A percentile compares a stretch with the other conserved stretches of the same genome.
Conservation (phyloP, 768 basidiomycete genomes). For the Mycena haematopus region DNA sequence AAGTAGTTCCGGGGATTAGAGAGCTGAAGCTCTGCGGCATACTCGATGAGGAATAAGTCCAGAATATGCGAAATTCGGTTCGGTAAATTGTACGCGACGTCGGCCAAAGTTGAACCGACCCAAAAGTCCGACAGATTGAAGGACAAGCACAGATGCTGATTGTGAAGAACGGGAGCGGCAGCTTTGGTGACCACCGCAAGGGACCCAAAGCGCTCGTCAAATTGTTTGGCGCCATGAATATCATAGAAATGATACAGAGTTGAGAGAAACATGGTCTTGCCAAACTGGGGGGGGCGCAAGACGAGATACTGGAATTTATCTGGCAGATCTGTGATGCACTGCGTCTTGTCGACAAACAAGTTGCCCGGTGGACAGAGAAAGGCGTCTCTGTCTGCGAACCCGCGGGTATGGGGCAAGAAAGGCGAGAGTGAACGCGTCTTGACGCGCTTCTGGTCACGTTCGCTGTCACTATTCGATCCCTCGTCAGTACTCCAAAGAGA, state of each 20-base stretch:
- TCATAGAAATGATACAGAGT: constrained; percentile 6
- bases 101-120: background rate
- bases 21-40: constrained; percentile 13
- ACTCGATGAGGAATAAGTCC: constrained; percentile 10
- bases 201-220: background rate
- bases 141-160: constrained; percentile 11
- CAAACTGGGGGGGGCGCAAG: constrained; percentile 18
- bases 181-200: background rate
- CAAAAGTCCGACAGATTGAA: background rate
- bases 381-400: background rate
- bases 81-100: background rate
- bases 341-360: constrained; percentile 8
- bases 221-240: constrained; percentile 1
- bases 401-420: background rate
- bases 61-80: background rate
- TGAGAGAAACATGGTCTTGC: constrained; percentile 15
- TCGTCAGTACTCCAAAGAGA: background rate
- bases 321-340: background rate
- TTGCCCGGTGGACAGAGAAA: background rate
- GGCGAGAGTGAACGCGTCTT: background rate
- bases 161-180: background rate
- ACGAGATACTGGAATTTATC: constrained; percentile 1
- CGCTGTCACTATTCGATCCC: background rate
- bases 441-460: background rate
- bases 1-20: background rate